Evolutionary conservation across 2,329 filamentous ascomycete species (phyloP).

Genomic region (Aspergillus sp.): DNA sequence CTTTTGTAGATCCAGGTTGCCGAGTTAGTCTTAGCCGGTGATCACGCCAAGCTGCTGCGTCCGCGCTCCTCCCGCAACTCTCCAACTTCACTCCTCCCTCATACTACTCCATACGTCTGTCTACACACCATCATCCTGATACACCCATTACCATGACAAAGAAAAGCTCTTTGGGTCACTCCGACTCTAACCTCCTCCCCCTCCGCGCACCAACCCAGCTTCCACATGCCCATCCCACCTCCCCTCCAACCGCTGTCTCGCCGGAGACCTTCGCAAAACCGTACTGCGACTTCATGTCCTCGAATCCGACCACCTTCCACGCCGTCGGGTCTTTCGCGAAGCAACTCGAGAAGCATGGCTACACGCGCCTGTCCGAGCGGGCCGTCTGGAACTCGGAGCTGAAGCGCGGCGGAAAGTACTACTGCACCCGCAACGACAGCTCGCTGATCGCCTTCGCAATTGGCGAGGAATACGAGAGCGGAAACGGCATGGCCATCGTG

Average conservation of each 20-base stretch:
- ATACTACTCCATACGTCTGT: too few species aligned
- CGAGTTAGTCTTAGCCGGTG: too few species aligned
- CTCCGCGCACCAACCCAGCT: slow-evolving; percentile 7
- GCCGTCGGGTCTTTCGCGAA: slow-evolving; percentile 69
- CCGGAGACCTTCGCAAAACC: slow-evolving; percentile 65
- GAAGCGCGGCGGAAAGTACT: slow-evolving; percentile 78
- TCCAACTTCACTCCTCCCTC: too few species aligned
- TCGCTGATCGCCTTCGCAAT: slow-evolving; percentile 78
- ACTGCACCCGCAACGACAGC: slow-evolving; percentile 72
- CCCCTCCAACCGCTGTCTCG: slow-evolving; percentile 14
- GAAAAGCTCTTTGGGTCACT: slow-evolving; percentile 18
- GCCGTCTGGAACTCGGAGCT: slow-evolving; percentile 67
- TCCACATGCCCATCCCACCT: slow-evolving; percentile 8
- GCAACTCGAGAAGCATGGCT: slow-evolving; percentile 64
- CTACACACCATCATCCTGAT: too few species aligned
- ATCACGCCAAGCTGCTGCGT: too few species aligned
- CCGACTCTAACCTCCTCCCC: slow-evolving; percentile 11
- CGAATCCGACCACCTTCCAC: slow-evolving; percentile 91
- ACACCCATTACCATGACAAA: slow-evolving; percentile 29
- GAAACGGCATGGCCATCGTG: slow-evolving; percentile 79
- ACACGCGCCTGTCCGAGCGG: slow-evolving; percentile 64
- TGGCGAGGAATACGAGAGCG: slow-evolving; percentile 68
- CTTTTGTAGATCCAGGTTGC: too few species aligned
- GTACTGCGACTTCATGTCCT: slow-evolving; percentile 76
- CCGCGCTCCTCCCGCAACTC: too few species aligned